Evolutionary conservation across 495 filamentous ascomycete species (phyloP).

Genomic region (Jackrogersella multiformis): DNA sequence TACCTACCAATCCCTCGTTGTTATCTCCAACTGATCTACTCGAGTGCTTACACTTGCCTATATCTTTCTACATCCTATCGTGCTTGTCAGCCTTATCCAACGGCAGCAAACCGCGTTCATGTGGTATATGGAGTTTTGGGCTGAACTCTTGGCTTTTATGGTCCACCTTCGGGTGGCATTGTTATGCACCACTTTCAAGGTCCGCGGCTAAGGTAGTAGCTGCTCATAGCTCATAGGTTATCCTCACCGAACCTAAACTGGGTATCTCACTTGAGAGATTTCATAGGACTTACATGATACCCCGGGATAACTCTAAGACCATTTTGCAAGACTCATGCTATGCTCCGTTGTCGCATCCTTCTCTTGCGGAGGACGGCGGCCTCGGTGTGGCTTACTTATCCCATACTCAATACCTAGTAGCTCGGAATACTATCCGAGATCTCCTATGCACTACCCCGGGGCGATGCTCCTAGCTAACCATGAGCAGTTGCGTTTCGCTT

Average conservation of each 20-base stretch:
- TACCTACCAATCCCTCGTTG: constrained; percentile 37
- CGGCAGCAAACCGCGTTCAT: constrained; percentile 21
- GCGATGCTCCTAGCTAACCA: constrained; percentile 21
- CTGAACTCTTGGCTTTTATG: constrained; percentile 22
- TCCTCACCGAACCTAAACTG: constrained; percentile 36
- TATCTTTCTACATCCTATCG: constrained; percentile 30
- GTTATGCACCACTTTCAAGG: constrained; percentile 26
- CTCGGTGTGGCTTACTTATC: constrained; percentile 32
- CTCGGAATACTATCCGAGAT: constrained; percentile 23
- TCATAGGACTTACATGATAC: constrained; percentile 19
- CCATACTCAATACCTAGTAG: constrained; percentile 8
- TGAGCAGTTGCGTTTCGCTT: constrained; percentile 24
- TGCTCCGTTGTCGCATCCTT: constrained; percentile 17
- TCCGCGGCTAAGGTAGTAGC: constrained; percentile 15
- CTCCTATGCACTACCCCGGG: constrained; percentile 16
- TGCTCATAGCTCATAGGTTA: constrained; percentile 25
- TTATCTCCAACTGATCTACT: constrained; percentile 15
- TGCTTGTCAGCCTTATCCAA: constrained; percentile 39
- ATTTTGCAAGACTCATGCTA: not conserved
- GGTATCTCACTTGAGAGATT: constrained; percentile 27
- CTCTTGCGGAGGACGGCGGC: constrained; percentile 20
- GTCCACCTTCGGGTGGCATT: constrained; percentile 30
- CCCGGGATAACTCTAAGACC: constrained; percentile 15
- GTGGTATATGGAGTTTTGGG: constrained; percentile 23
- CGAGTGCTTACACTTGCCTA: constrained; percentile 24